These are phyloP conservation scores for Drosera capensis DNA, from an alignment of 148 eudicot species.

Conservation along the genomic window DNA sequence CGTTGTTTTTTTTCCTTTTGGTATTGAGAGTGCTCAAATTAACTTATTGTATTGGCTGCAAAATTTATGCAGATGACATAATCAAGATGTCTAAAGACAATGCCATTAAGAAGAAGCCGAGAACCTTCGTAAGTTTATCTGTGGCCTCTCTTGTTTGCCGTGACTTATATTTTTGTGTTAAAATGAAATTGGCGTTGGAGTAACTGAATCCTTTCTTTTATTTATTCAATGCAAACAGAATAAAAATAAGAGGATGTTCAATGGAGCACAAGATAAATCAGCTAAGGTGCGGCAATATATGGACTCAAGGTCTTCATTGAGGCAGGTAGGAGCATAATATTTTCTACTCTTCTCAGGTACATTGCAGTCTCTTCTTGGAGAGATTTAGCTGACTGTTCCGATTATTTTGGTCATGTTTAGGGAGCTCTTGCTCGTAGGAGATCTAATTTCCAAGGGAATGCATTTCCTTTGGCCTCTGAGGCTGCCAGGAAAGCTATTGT, in stretches of 20 bases:
- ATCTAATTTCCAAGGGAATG: slow-evolving; percentile 58
- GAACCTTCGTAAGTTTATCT: slow-evolving; percentile 39
- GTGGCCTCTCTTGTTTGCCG: neutral
- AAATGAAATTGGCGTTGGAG: neutral
- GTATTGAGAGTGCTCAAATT: no score
- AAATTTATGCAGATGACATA: slow-evolving; percentile 93
- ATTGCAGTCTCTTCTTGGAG: neutral
- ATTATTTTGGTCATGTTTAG: slow-evolving; percentile 15
- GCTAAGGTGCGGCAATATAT: slow-evolving; percentile 42
- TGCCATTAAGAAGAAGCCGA: slow-evolving; percentile 46
- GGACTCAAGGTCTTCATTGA: slow-evolving; percentile 61
- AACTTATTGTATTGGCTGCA: no score
- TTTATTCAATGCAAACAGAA: slow-evolving; percentile 27
- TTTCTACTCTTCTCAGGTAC: neutral
- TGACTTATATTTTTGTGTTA: neutral
- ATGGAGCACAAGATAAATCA: slow-evolving; percentile 42
- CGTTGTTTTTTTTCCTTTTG: no score
- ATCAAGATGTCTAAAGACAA: slow-evolving; percentile 74
- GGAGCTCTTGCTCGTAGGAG: slow-evolving; percentile 73
- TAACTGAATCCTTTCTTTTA: neutral
- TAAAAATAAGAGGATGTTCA: slow-evolving; percentile 26
- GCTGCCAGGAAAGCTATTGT: slow-evolving; percentile 52
- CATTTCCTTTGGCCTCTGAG: slow-evolving; percentile 52
- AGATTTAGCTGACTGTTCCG: neutral
- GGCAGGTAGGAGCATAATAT: slow-evolving; percentile 44